These are phyloP conservation scores for Fusarium cicatricum DNA, from an alignment of 2,329 filamentous ascomycete species.

Conservation along the genomic window DNA sequence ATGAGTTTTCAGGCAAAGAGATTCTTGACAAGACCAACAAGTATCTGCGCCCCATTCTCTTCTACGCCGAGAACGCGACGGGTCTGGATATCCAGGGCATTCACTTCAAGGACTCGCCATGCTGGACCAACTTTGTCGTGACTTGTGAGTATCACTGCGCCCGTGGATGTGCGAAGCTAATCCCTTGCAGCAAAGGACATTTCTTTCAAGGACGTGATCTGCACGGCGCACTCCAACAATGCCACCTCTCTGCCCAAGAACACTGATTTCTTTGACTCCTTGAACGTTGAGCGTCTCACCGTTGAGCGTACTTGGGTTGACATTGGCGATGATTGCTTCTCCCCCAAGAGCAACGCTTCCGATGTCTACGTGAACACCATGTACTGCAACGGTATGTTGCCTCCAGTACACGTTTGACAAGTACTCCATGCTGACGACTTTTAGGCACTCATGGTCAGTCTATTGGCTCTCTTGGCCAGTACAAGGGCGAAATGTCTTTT, in stretches of 20 bases:
- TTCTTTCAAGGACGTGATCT: constrained; percentile 35
- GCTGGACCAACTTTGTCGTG: constrained; percentile 40
- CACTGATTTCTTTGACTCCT: constrained; percentile 38
- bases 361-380: constrained; percentile 36
- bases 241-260: constrained; percentile 36
- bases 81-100: constrained; percentile 35
- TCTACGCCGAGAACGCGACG: constrained; percentile 39
- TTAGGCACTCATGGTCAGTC: constrained; percentile 34
- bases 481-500: constrained; percentile 35
- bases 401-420: no score
- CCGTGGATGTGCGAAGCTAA: background rate
- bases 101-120: constrained; percentile 39
- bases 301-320: constrained; percentile 38
- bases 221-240: constrained; percentile 38
- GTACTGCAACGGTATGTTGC: constrained; percentile 36
- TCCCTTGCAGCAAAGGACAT: constrained; percentile 25
- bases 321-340: constrained; percentile 40
- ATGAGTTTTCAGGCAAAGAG: constrained; percentile 37
- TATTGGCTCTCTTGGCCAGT: constrained; percentile 38
- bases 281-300: constrained; percentile 32
- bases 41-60: constrained; percentile 37
- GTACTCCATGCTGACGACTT: background rate
- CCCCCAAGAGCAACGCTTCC: constrained; percentile 38
- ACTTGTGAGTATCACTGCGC: constrained; percentile 19
- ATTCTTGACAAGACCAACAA: constrained; percentile 32